These are phyloP conservation scores for Xylariaceae sp. DNA, from an alignment of 2,329 filamentous ascomycete species.

Conservation along the genomic window DNA sequence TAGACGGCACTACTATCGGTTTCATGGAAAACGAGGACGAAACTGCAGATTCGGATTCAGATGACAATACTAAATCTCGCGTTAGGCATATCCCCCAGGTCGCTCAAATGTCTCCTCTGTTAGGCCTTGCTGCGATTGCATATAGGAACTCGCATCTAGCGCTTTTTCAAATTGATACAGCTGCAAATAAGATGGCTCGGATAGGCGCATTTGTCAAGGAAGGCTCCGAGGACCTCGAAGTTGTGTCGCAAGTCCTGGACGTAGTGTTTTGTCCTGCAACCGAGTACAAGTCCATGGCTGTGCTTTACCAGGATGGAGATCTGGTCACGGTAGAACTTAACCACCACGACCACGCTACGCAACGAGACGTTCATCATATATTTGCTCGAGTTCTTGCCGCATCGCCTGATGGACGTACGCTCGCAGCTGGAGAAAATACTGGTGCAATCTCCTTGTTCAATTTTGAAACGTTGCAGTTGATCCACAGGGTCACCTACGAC, in stretches of 20 bases:
- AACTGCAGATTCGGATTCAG: neutral
- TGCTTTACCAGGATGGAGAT: slow-evolving; percentile 3
- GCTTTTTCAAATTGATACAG: slow-evolving; percentile 1
- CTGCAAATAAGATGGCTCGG: neutral
- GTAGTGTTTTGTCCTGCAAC: neutral
- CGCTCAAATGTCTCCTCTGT: neutral
- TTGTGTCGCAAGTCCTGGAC: neutral
- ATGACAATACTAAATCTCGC: neutral
- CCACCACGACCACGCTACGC: neutral
- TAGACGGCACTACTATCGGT: neutral
- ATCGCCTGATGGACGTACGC: slow-evolving; percentile 1
- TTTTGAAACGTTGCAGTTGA: neutral
- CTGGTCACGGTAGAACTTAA: slow-evolving; percentile 1
- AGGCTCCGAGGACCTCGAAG: neutral
- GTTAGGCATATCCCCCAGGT: neutral
- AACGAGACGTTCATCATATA: slow-evolving; percentile 1
- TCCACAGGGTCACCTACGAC: neutral
- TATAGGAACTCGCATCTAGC: slow-evolving; percentile 1
- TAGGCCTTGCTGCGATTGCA: neutral
- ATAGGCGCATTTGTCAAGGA: slow-evolving; percentile 1
- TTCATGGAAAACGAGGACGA: neutral
- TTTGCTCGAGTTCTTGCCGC: slow-evolving; percentile 1
- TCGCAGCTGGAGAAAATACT: slow-evolving; percentile 5
- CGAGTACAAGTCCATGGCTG: neutral
- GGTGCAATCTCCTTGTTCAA: neutral